These are phyloP conservation scores for Cladosporium sp. DNA, from an alignment of 2,329 filamentous ascomycete species.

Conservation along the genomic window DNA sequence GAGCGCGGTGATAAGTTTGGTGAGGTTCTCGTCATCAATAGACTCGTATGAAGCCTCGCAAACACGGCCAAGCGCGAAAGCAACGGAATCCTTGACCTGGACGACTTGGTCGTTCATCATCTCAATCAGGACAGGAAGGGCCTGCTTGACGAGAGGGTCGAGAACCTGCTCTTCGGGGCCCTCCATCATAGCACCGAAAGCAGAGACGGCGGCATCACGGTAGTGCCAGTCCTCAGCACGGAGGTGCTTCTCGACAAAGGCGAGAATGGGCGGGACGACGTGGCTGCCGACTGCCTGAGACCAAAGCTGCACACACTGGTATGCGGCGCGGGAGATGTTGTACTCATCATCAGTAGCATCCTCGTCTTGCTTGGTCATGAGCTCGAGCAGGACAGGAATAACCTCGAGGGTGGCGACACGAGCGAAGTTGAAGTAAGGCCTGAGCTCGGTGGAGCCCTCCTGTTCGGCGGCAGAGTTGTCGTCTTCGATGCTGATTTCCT, in stretches of 20 bases:
- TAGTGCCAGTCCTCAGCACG: conserved; percentile 90
- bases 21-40: conserved; percentile 83
- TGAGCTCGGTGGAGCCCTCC: conserved; percentile 76
- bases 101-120: conserved; percentile 89
- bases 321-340: conserved; percentile 89
- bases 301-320: conserved; percentile 94
- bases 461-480: conserved; percentile 73
- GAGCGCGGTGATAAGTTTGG: conserved; percentile 78
- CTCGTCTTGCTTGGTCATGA: conserved; percentile 96
- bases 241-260: conserved; percentile 88
- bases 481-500: conserved; percentile 96
- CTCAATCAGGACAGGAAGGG: conserved; percentile 80
- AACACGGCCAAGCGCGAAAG: conserved; percentile 92
- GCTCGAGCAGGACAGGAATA: conserved; percentile 80
- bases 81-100: conserved; percentile 91
- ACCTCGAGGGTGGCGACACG: conserved; percentile 90
- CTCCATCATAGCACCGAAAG: conserved; percentile 98
- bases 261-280: conserved; percentile 79
- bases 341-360: conserved; percentile 96
- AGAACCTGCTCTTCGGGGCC: conserved; percentile 89
- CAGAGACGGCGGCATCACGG: conserved; percentile 91
- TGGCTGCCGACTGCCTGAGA: conserved; percentile 82
- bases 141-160: conserved; percentile 93
- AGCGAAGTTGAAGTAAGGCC: conserved; percentile 94
- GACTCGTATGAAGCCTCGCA: conserved; percentile 89